Evolutionary conservation across 257 asterid species (phyloP).

Genomic region (Verbascum thapsus): DNA sequence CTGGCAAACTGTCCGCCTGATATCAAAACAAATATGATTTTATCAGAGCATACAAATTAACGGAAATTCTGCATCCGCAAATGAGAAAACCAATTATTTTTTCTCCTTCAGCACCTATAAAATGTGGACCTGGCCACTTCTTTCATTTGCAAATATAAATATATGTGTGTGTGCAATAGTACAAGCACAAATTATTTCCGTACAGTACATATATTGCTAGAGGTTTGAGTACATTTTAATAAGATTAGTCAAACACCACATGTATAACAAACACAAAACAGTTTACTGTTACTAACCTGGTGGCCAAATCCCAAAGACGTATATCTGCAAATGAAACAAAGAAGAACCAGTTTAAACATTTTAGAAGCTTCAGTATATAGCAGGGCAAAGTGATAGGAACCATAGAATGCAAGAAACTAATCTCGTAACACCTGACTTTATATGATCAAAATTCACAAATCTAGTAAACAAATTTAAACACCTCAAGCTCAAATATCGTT

Average conservation of each 20-base stretch:
- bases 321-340: constrained; percentile 61
- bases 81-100: background rate
- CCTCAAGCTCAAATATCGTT: background rate
- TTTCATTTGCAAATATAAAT: background rate
- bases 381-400: too few species aligned
- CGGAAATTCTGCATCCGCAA: background rate
- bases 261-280: constrained; percentile 21
- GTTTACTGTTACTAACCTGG: constrained; percentile 52
- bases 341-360: constrained; percentile 17
- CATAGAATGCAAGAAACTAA: constrained; percentile 24
- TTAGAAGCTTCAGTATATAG: constrained; percentile 15
- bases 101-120: constrained; percentile 10
- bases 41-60: constrained; percentile 15
- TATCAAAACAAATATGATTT: constrained; percentile 21
- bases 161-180: background rate
- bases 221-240: background rate
- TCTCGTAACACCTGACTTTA: constrained; percentile 3
- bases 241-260: constrained; percentile 1
- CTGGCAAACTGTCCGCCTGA: constrained; percentile 80
- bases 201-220: background rate
- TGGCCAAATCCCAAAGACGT: constrained; percentile 94
- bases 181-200: background rate
- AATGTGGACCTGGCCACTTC: background rate
- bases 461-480: background rate
- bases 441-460: background rate